Percentiles rank a stretch among this genome's conserved stretches.
Evolutionary conservation across 2,329 filamentous ascomycete genomes (phyloP).

Genomic region (Fusarium proliferatum): DNA sequence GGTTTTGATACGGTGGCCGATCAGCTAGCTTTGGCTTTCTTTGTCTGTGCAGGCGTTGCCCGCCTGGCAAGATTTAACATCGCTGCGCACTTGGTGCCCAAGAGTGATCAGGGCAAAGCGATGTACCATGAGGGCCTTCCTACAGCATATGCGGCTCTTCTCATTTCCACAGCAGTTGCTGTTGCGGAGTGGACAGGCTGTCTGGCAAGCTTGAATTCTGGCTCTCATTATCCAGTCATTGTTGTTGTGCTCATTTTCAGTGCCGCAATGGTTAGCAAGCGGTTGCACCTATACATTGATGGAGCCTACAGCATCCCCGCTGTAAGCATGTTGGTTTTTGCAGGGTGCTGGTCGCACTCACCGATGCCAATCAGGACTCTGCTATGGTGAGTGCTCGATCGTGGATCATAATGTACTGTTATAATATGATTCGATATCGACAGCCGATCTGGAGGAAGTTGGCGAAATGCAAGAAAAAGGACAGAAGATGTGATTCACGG

Average conservation of each 20-base stretch:
- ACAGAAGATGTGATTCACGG: neutral
- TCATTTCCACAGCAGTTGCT: neutral
- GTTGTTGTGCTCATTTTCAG: neutral
- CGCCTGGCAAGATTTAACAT: neutral
- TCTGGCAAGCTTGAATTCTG: neutral
- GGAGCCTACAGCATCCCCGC: neutral
- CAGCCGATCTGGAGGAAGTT: neutral
- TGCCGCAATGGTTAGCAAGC: neutral
- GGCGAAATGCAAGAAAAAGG: neutral
- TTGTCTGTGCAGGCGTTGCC: neutral
- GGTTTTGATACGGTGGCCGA: neutral
- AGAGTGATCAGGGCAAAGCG: neutral
- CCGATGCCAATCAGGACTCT: neutral
- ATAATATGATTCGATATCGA: accelerated
- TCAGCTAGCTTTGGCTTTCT: neutral
- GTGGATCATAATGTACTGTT: neutral
- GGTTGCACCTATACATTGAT: neutral
- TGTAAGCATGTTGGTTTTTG: neutral
- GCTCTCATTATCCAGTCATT: neutral
- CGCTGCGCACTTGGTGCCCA: neutral
- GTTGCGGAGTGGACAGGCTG: neutral
- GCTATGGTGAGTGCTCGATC: neutral
- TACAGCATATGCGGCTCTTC: neutral
- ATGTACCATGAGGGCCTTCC: neutral
- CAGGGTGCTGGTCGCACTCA: neutral